Percentiles rank a stretch among this genome's conserved stretches.
These are phyloP conservation scores for Didymella sp. DNA, from an alignment of 2,329 filamentous ascomycete species.

Conservation along the genomic window DNA sequence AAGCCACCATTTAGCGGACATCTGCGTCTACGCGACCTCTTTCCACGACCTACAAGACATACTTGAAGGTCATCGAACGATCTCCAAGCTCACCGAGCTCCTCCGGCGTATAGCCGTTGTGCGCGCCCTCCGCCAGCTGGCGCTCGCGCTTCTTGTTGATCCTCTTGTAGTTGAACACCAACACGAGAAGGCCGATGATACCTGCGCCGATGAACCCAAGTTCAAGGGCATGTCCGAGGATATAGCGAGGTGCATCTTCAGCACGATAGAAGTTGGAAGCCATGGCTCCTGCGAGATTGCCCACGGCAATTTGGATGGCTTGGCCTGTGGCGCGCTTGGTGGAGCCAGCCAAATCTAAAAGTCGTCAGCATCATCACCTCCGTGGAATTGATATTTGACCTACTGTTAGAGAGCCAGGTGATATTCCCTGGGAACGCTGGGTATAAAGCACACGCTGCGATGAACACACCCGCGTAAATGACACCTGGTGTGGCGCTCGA, in stretches of 20 bases:
- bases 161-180: constrained; percentile 60
- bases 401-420: constrained; percentile 62
- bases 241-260: constrained; percentile 58
- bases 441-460: constrained; percentile 48
- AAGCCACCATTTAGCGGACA: background rate
- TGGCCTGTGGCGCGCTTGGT: constrained; percentile 60
- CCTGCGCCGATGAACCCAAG: constrained; percentile 59
- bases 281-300: constrained; percentile 64
- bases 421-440: constrained; percentile 51
- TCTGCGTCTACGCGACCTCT: background rate
- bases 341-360: constrained; percentile 59
- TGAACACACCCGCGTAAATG: constrained; percentile 49
- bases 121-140: constrained; percentile 46
- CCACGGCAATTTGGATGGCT: constrained; percentile 58
- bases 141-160: constrained; percentile 65
- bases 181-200: constrained; percentile 53
- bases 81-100: constrained; percentile 68
- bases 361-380: constrained; percentile 33
- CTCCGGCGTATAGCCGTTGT: constrained; percentile 55
- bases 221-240: constrained; percentile 60
- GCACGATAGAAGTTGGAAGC: constrained; percentile 73
- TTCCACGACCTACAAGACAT: constrained; percentile 57
- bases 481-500: constrained; percentile 42
- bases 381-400: constrained; percentile 10
- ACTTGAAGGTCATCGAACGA: constrained; percentile 67